Conservation (phyloP, 2,329 filamentous ascomycete species). For the Periconia sp. region DNA sequence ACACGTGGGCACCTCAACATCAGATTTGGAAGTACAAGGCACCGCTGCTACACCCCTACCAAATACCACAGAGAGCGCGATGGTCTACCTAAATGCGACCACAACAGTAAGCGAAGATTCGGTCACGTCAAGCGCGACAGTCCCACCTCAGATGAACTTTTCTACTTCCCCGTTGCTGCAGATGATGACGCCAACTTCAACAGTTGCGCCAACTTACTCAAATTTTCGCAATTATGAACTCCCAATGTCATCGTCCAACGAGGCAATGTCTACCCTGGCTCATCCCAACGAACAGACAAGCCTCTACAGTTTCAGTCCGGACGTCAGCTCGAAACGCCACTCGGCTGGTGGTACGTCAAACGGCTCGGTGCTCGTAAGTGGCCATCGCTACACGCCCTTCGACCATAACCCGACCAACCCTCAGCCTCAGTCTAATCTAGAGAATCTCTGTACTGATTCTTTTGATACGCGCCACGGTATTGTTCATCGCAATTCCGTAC, state of each 20-base stretch:
- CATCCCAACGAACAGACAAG: constrained; percentile 42
- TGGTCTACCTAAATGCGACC: constrained; percentile 17
- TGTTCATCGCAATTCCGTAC: constrained; percentile 18
- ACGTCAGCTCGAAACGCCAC: constrained; percentile 36
- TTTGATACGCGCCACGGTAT: constrained; percentile 9
- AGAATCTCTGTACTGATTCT: constrained; percentile 17
- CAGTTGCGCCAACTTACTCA: constrained; percentile 29
- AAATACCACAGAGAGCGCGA: constrained; percentile 9
- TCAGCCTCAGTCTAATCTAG: constrained; percentile 9
- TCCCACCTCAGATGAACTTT: constrained; percentile 31
- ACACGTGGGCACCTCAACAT: constrained; percentile 14
- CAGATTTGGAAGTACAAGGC: constrained; percentile 11
- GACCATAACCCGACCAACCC: constrained; percentile 8
- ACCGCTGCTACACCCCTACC: constrained; percentile 13
- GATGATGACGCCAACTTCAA: constrained; percentile 23
- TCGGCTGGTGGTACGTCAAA: constrained; percentile 28
- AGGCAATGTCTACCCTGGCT: constrained; percentile 22
- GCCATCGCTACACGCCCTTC: constrained; percentile 43
- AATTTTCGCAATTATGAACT: constrained; percentile 27
- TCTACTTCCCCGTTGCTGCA: constrained; percentile 29
- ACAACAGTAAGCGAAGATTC: constrained; percentile 14
- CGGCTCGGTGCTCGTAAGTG: constrained; percentile 47
- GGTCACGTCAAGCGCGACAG: constrained; percentile 8
- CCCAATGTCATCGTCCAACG: constrained; percentile 21
- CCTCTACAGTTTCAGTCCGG: constrained; percentile 49